Conservation (phyloP, 2,329 filamentous ascomycete species). For the Setomelanomma holmii region DNA sequence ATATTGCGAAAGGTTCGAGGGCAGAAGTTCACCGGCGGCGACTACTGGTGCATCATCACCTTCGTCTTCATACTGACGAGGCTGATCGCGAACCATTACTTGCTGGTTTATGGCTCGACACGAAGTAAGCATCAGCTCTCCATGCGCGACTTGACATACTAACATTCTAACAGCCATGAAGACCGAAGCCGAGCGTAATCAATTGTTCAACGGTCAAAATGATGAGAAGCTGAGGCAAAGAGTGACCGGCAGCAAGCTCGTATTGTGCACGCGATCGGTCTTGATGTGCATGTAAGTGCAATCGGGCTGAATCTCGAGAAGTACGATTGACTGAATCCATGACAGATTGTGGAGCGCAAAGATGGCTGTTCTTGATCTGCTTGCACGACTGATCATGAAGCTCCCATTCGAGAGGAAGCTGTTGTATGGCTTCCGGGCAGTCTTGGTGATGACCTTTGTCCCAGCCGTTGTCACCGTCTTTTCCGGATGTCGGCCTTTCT, state of each 20-base stretch:
- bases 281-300: slow-evolving; percentile 19
- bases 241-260: slow-evolving; percentile 20
- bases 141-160: not conserved
- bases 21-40: slow-evolving; percentile 19
- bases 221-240: slow-evolving; percentile 1
- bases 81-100: slow-evolving; percentile 17
- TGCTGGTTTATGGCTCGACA: slow-evolving; percentile 23
- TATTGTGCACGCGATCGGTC: slow-evolving; percentile 21
- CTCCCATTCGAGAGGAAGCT: slow-evolving; percentile 22
- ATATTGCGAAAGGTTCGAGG: slow-evolving; percentile 14
- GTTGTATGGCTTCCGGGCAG: slow-evolving; percentile 13
- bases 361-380: slow-evolving; percentile 24
- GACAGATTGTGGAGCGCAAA: slow-evolving; percentile 24
- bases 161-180: too few species aligned
- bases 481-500: slow-evolving; percentile 17
- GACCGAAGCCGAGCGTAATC: slow-evolving; percentile 9
- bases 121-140: slow-evolving; percentile 10
- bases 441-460: slow-evolving; percentile 16
- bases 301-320: not conserved
- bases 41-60: slow-evolving; percentile 24
- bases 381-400: slow-evolving; percentile 21
- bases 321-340: not conserved
- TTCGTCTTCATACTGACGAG: slow-evolving; percentile 17
- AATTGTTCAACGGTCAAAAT: slow-evolving; percentile 10
- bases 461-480: slow-evolving; percentile 21